Conservation (phyloP, 1,284 basidiomycete species). For the Gymnopus androsaceus region DNA sequence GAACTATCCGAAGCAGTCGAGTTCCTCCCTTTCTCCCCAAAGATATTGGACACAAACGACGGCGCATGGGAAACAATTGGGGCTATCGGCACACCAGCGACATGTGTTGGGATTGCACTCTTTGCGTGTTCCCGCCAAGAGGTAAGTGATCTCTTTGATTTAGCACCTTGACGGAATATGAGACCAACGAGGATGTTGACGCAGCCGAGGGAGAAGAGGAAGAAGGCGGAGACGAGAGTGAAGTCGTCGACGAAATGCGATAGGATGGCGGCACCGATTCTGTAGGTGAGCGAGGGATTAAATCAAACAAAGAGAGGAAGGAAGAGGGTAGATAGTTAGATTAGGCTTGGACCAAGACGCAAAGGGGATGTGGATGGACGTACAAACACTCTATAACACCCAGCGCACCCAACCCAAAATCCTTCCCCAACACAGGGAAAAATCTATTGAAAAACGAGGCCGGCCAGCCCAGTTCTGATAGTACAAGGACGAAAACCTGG, state of each 20-base stretch:
- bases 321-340: no score
- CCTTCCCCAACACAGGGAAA: constrained; percentile 81
- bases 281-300: constrained; percentile 29
- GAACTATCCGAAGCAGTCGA: constrained; percentile 20
- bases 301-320: not conserved
- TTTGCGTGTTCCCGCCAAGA: constrained; percentile 61
- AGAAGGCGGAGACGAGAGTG: constrained; percentile 84
- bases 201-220: constrained; percentile 83
- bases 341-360: no score
- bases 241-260: constrained; percentile 85
- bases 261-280: constrained; percentile 80
- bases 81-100: constrained; percentile 33
- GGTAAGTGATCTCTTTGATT: constrained; percentile 60
- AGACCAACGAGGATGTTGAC: constrained; percentile 80
- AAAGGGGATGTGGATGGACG: no score
- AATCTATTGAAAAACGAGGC: constrained; percentile 74
- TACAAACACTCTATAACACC: constrained; percentile 83
- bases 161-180: constrained; percentile 67
- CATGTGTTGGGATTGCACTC: constrained; percentile 55
- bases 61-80: constrained; percentile 33
- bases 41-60: constrained; percentile 38
- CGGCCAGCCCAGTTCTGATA: constrained; percentile 83
- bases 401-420: constrained; percentile 82
- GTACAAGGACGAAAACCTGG: constrained; percentile 74
- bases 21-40: constrained; percentile 35